Evolutionary conservation across 2,329 filamentous ascomycete species (phyloP).

Genomic region (Orbilia blumenaviensis): DNA sequence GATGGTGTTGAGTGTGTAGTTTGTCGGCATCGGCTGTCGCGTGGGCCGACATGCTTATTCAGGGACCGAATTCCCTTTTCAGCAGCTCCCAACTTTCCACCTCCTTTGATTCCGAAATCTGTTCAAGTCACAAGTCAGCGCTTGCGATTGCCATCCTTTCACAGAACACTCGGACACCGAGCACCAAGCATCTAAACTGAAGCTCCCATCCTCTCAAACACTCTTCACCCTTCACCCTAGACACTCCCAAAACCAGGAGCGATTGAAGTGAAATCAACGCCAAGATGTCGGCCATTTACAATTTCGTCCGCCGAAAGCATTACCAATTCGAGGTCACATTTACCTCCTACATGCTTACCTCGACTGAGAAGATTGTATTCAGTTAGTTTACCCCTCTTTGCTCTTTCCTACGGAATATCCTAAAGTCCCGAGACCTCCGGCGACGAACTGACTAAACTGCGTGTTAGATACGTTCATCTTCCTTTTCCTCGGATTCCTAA

Average conservation of each 20-base stretch:
- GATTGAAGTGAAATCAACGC: background rate
- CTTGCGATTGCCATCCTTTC: background rate
- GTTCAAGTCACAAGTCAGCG: constrained; percentile 23
- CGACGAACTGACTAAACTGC: background rate
- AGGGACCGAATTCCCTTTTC: constrained; percentile 42
- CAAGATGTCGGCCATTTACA: constrained; percentile 66
- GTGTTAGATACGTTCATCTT: constrained; percentile 72
- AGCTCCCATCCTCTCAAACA: constrained; percentile 59
- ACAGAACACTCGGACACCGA: background rate
- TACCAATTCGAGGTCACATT: constrained; percentile 99
- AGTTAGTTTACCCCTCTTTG: constrained; percentile 70
- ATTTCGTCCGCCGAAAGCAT: constrained; percentile 92
- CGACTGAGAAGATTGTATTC: constrained; percentile 95
- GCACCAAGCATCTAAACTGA: background rate
- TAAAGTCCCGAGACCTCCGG: background rate
- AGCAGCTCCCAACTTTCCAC: constrained; percentile 32
- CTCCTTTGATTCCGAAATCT: constrained; percentile 35
- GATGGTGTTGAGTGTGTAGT: constrained; percentile 29
- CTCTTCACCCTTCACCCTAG: constrained; percentile 59
- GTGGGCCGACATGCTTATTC: constrained; percentile 27
- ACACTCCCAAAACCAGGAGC: background rate
- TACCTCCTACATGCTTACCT: constrained; percentile 95
- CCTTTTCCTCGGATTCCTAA: constrained; percentile 83
- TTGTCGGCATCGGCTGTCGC: constrained; percentile 48
- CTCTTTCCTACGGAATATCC: background rate